Evolutionary conservation across 305 asterid genomes (phyloP), one percentile per base, ranked within the genome.

Genomic region (Ilex paraguariensis): DNA sequence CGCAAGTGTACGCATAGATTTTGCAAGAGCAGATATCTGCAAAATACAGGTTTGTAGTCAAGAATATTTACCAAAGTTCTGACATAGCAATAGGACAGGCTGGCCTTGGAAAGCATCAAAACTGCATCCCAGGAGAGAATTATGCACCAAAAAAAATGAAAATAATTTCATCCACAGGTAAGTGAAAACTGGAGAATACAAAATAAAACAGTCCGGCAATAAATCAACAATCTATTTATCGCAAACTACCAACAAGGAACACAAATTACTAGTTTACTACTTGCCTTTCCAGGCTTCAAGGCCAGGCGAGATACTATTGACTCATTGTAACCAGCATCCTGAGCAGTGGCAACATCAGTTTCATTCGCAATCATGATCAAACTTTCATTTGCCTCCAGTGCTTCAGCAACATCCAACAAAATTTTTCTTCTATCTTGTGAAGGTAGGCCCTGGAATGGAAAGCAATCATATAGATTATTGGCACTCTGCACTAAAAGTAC

Each of bases 1-100:
- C 2, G 93, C 90, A 42, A 85, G 67, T 16, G 62, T 66, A 44
- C 93, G 86, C 49, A 81, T 68, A 31, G 87, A 77, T 65, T 81
- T 85, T 55, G 87, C 87, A 10, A 85, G 85, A 66, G 76, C 59
- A 12, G 81, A 42, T n/a, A 85, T 72, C 93, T 81, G 75, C 54
- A 45, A 21, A 60, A 62, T 36, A 59, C 14, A 49, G 53, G 13
- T 49, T 12, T 49, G 13, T 36, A 21, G 42, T 36, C 7, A 36
- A 36, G 42, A 36, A 36, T 8, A 36, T 21, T 21, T 21, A 36
- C 7, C 42, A 36, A 8, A 36, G 7, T 36, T 36, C 42, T 36
- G 42, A 36, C 6, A 21, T 21, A 36, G 42, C 42, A 36, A 8
- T 36, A 36, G 9, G 42, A 36, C 42, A 36, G 42, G 0, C 6